Base-by-base conservation (phyloP, 1,139 yeast species). In the Yamadazyma dushanensis region DNA sequence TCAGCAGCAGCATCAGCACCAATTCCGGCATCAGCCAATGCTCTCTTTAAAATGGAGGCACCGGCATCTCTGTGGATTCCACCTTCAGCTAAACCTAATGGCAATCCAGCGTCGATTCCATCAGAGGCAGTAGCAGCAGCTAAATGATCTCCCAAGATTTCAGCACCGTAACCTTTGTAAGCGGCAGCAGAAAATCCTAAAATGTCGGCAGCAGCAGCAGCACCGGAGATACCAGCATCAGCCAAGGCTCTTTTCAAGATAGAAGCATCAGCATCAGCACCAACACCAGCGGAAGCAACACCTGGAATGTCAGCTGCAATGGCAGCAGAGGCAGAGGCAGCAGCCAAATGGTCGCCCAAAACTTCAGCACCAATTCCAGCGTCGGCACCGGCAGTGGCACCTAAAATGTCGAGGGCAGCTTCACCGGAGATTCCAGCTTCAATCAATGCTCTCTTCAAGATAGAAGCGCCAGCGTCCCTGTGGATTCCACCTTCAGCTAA, bases 401-500 rank as follows among this genome's bases (percentile, higher is more conserved):
- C 46, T 24, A 36, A 33, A 25, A 38, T 22, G 18, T 29, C 29
- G 26, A 39, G 50, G 14, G 22, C 49, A 25, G 38, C 44, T 22
- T 37, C 40, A 27, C 44, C 53, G 26, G 44, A 45, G 29, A 42
- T 35, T 25, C 41, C 50, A 27, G 41, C 47, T 19, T 36, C 49
- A 13, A 31, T 31, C 11, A 38, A 35, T 22, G 43, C 46, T 43
- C 46, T 45, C 31, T 34, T 39, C 25, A 41, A 41, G 36, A 44
- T 39, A 27, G 42, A 22, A 23, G 38, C 44, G 39, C 35, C 39
- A 18, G 41, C 44, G 18, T 32, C 46, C 6, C 28, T 28, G 17
- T 32, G 27, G 23, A 27, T 21, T n/a, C 36, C 45, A 33, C 37
- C 50, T 22, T 34, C 39, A 26, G 33, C 29, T 21, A 36, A 17